Evolutionary conservation across 2,329 filamentous ascomycete species (phyloP), one percentile per base, ranked within the genome.

Genomic region (Colletotrichum cereale): DNA sequence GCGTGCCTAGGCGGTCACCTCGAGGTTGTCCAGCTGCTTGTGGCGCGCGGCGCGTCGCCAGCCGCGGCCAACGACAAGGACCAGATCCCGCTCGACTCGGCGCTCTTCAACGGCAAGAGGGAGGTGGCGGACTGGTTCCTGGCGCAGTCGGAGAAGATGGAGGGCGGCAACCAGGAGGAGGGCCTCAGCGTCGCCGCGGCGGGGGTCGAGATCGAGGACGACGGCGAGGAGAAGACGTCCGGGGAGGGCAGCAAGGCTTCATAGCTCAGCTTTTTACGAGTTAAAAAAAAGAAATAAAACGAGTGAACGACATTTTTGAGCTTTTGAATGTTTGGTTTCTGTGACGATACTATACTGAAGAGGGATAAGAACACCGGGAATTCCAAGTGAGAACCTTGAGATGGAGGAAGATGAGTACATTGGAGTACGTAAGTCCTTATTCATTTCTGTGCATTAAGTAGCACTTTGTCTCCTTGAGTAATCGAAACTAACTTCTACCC

Each of bases 1-100:
- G 96, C 96, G 0, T 93, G 94, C 0, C 84, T 98, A 66, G 96
- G 97, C 66, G 95, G 95, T 1, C 95, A 98, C 77, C 84, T 98
- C 3, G 89, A 91, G 7, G 89, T 91, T 4, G 94, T 97, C 8
- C 93, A 95, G 84, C 83, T 90, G 0, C 87, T 99, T 16, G 86
- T 97, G 2, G 90, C 91, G 55, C 86, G 90, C 3, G 95, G 94
- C 2, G 95, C 95, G 1, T 92, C 94, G 70, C 91, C 95, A 5
- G 90, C 90, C 14, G 84, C 94, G 40, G 91, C 91, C 78, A 98
- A 98, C 79, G 89, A 91, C 78, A 93, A 93, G 58, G 95, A 97
- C 36, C 93, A 97, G 76, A 92, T 95, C 76, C 90, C 92, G 3
- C 84, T 95, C 2, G 93, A 94, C 76, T 84, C 94, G 75, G 92